A percentile compares a stretch with the other conserved stretches of the same genome.
phyloP scores from a whole-genome alignment of 805 yeast genomes.

The Kuraishia hungarica region DNA sequence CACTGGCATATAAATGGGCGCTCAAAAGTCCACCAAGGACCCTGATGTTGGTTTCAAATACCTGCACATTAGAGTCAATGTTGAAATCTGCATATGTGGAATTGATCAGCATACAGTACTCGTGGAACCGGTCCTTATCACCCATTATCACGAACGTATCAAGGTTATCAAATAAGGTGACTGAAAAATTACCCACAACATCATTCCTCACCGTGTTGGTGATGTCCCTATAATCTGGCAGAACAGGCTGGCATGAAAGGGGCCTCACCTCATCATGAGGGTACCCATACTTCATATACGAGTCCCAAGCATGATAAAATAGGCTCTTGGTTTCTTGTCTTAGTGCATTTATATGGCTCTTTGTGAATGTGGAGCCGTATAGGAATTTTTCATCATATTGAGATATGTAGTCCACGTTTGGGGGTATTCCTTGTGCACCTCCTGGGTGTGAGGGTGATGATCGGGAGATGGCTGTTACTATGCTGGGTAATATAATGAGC shows the following conservation, averaged over 20 bases:
- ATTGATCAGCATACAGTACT: slow-evolving; percentile 32
- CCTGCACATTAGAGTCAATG: slow-evolving; percentile 69
- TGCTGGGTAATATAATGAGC: background rate
- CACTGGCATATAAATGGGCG: slow-evolving; percentile 64
- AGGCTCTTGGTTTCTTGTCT: slow-evolving; percentile 42
- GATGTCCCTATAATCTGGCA: slow-evolving; percentile 48
- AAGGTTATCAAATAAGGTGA: slow-evolving; percentile 70
- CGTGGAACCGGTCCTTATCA: slow-evolving; percentile 46
- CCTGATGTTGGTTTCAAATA: slow-evolving; percentile 80
- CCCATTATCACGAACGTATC: slow-evolving; percentile 73
- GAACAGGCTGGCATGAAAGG: slow-evolving; percentile 57
- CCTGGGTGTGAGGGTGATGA: background rate
- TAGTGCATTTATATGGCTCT: slow-evolving; percentile 12
- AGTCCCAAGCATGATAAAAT: slow-evolving; percentile 68
- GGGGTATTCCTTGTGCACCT: background rate
- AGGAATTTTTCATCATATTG: slow-evolving; percentile 11
- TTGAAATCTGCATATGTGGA: slow-evolving; percentile 36
- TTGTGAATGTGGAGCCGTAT: slow-evolving; percentile 18
- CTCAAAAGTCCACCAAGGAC: slow-evolving; percentile 76
- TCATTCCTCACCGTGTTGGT: slow-evolving; percentile 62
- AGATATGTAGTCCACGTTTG: background rate
- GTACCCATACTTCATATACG: slow-evolving; percentile 60
- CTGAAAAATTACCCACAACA: slow-evolving; percentile 75
- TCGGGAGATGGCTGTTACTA: background rate
- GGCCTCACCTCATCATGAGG: slow-evolving; percentile 84